phyloP scores from a whole-genome alignment of 2,329 filamentous ascomycete species.

The Cordyceps cicadae region DNA sequence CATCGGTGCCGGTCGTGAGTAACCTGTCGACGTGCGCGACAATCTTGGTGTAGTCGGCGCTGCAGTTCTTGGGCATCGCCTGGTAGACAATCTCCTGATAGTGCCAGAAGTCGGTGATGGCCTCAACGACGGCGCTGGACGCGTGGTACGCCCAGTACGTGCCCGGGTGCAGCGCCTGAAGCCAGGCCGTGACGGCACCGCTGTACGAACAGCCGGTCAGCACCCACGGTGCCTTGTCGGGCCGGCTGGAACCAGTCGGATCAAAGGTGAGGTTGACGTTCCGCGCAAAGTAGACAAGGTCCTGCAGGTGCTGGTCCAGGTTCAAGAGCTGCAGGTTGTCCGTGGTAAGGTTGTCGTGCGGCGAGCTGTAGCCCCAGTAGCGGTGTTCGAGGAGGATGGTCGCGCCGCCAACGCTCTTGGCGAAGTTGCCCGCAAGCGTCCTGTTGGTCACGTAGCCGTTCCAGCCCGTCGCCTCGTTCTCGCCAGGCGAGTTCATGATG shows the following conservation, averaged over 20 bases:
- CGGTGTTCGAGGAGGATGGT: conserved; percentile 70
- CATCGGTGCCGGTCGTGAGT: conserved; percentile 28
- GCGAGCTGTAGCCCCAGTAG: conserved; percentile 71
- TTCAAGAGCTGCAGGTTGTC: conserved; percentile 67
- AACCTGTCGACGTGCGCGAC: conserved; percentile 40
- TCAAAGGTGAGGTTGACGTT: conserved; percentile 62
- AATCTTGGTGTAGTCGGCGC: conserved; percentile 49
- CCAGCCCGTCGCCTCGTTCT: conserved; percentile 38
- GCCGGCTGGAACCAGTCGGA: conserved; percentile 43
- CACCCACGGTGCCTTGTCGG: conserved; percentile 60
- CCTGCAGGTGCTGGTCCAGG: conserved; percentile 68
- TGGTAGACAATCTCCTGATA: conserved; percentile 40
- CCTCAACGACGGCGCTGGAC: conserved; percentile 66
- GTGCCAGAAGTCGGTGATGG: conserved; percentile 65
- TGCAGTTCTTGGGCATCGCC: conserved; percentile 48
- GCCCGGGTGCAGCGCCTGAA: conserved; percentile 66
- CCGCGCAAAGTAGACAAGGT: conserved; percentile 67
- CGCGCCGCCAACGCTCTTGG: conserved; percentile 58
- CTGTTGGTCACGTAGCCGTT: conserved; percentile 61
- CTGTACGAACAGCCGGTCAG: conserved; percentile 74
- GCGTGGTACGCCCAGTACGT: conserved; percentile 68
- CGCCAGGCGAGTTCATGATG: conserved; percentile 58
- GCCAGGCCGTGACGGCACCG: conserved; percentile 65
- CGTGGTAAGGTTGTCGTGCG: conserved; percentile 51
- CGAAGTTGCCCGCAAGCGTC: conserved; percentile 57